Percentiles rank a stretch among this genome's conserved stretches.
phyloP scores from a whole-genome alignment of 2,329 filamentous ascomycete species.

The Stachybotrys elegans region DNA sequence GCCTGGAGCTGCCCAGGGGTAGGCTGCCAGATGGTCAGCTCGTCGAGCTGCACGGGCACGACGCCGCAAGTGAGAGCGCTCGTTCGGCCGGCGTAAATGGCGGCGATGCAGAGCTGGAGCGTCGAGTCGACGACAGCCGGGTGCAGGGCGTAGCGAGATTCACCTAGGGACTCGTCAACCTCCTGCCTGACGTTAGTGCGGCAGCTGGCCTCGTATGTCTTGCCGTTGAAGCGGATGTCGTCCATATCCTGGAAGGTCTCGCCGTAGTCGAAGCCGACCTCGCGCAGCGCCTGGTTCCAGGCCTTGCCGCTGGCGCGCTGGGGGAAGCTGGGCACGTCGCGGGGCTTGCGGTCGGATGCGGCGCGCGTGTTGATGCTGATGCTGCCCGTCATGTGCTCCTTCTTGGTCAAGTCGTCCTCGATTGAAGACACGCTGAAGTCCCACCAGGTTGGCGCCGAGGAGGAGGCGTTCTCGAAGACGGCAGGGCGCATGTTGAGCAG shows the following conservation, averaged over 20 bases:
- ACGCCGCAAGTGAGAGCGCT: conserved; percentile 23
- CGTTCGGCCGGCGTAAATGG: conserved; percentile 21
- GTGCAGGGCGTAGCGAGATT: conserved; percentile 34
- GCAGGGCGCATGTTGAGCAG: conserved; percentile 7
- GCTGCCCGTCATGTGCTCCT: conserved; percentile 21
- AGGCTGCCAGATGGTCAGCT: conserved; percentile 17
- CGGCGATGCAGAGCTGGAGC: conserved; percentile 26
- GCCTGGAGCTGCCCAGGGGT: conserved; percentile 7
- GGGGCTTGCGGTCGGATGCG: conserved; percentile 3
- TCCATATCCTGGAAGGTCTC: conserved; percentile 29
- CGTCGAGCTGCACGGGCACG: conserved; percentile 22
- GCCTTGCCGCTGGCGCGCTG: conserved; percentile 19
- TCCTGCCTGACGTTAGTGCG: conserved; percentile 14
- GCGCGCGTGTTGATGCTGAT: conserved; percentile 15
- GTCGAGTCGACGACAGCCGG: conserved; percentile 32
- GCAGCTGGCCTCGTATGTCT: conserved; percentile 19
- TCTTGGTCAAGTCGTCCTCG: conserved; percentile 8
- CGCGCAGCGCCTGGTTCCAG: conserved; percentile 21
- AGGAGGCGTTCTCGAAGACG: neutral
- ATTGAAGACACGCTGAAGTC: conserved; percentile 25
- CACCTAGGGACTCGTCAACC: conserved; percentile 15
- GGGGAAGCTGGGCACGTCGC: conserved; percentile 10
- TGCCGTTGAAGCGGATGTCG: conserved; percentile 20
- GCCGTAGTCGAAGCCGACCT: conserved; percentile 33
- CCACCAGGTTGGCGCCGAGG: conserved; percentile 13